Evolutionary conservation across 495 filamentous ascomycete genomes (phyloP), one percentile per base, ranked within the genome.

Genomic region (Pyrenopolyporus hunteri): DNA sequence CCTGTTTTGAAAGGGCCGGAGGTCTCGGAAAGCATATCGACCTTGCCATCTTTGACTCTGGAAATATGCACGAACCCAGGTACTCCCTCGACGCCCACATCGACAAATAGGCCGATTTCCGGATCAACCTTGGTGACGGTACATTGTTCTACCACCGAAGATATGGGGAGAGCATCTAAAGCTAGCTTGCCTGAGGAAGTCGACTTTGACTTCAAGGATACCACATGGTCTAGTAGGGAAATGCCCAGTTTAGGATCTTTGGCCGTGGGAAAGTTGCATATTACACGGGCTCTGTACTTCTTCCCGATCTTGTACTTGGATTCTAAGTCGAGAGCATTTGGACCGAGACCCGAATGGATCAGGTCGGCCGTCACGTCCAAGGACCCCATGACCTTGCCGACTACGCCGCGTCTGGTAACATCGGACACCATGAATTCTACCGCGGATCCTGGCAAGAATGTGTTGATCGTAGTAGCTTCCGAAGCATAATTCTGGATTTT

Each of bases 21-120:
- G n/a, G 82, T 79, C 51, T 89, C 82, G 2, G 88, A 88, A 6
- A 97, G 79, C 4, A 78, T 82, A 68, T 96, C 94, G 48, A 96
- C 81, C 73, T 91, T 95, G 28, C 85, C 86, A 72, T 98, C 92
- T 28, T 91, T 86, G 51, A 98, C 80, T 53, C 87, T 84, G 0
- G 94, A 98, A 40, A 98, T 95, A 72, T 98, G 94, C 8, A 94
- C 90, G 73, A 94, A 98, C 29, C 92, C 93, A 33, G 85, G 76
- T 36, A 93, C 80, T 25, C 84, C 86, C 33, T 85, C 78, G 7
- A 90, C 79, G 9, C 91, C 90, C 32, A 96, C 76, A 70, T 95
- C 85, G 4, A 93, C 81, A 64, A 93, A 95, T 1, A 97, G 75
- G 31, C 94, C 94, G 50, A 88, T 75, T 9, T 85, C 83, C 16